Percentiles rank a stretch among this genome's conserved stretches.
Conservation (phyloP, 129 eudicot genomes). For the Ambrosia trifida region DNA sequence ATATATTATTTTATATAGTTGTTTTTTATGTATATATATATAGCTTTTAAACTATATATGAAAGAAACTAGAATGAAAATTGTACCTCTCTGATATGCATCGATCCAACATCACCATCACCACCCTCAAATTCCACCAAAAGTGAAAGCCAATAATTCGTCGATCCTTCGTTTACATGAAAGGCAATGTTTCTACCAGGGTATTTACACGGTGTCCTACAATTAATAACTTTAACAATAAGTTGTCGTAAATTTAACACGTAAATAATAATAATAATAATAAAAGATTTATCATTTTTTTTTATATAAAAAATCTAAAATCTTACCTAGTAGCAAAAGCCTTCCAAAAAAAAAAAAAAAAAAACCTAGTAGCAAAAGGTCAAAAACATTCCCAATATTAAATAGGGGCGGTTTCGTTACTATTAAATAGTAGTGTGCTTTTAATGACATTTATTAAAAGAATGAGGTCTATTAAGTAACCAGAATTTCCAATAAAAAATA, state of each 20-base stretch:
- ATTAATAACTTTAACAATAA: neutral
- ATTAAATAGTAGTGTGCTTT: conserved; percentile 6
- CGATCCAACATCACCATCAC: conserved; percentile 96
- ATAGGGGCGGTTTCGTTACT: conserved; percentile 9
- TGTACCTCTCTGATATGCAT: conserved; percentile 91
- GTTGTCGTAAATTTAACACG: too few species aligned
- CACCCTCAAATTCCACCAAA: conserved; percentile 84
- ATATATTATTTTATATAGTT: too few species aligned
- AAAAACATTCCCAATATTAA: neutral
- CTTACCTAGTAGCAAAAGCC: neutral
- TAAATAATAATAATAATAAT: too few species aligned
- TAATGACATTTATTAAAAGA: neutral
- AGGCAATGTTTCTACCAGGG: conserved; percentile 80
- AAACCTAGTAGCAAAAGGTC: neutral
- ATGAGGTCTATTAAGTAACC: neutral
- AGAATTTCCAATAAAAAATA: neutral
- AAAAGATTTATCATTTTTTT: neutral
- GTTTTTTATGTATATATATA: neutral
- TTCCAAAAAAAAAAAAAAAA: too few species aligned
- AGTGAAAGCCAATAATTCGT: conserved; percentile 91
- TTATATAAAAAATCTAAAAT: neutral
- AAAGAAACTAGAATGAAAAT: neutral
- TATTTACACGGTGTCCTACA: conserved; percentile 85
- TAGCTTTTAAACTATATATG: neutral
- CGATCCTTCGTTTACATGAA: conserved; percentile 91